Conservation (phyloP, 2,329 filamentous ascomycete species). For the Xylariomycetidae sp. region DNA sequence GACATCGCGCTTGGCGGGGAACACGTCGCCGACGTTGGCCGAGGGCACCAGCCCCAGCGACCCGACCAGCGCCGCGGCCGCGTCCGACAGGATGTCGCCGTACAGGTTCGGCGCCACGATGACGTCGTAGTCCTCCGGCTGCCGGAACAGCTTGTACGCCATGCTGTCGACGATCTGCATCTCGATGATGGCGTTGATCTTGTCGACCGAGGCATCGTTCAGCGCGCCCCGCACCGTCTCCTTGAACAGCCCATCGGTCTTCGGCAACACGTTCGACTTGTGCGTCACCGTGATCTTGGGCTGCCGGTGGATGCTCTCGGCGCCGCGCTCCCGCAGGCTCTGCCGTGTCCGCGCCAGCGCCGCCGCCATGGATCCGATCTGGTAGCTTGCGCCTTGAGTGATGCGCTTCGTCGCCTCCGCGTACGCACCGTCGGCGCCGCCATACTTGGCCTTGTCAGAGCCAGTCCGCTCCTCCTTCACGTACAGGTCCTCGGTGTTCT, state of each 20-base stretch:
- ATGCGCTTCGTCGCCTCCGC: slow-evolving; percentile 98
- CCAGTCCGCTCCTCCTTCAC: slow-evolving; percentile 93
- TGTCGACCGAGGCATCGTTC: slow-evolving; percentile 54
- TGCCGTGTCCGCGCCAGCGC: slow-evolving; percentile 88
- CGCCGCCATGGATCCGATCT: slow-evolving; percentile 89
- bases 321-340: slow-evolving; percentile 58
- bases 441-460: slow-evolving; percentile 58
- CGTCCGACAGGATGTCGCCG: slow-evolving; percentile 93
- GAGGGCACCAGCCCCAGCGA: slow-evolving; percentile 87
- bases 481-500: slow-evolving; percentile 98
- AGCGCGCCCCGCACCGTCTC: slow-evolving; percentile 70
- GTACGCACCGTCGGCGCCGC: slow-evolving; percentile 76
- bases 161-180: slow-evolving; percentile 99
- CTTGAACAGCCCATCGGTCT: slow-evolving; percentile 95
- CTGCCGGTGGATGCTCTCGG: slow-evolving; percentile 52
- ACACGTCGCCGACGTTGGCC: slow-evolving; percentile 79
- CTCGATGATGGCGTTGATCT: slow-evolving; percentile 59
- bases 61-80: slow-evolving; percentile 88
- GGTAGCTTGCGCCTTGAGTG: slow-evolving; percentile 72
- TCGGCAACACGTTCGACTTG: slow-evolving; percentile 94
- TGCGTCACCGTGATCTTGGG: slow-evolving; percentile 93
- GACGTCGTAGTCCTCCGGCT: slow-evolving; percentile 92
- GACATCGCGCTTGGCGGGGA: no score
- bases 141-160: slow-evolving; percentile 99
- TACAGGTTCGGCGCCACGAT: slow-evolving; percentile 97